phyloP scores from a whole-genome alignment of 1,139 yeast species.

The Debaryomycetaceae sp. region DNA sequence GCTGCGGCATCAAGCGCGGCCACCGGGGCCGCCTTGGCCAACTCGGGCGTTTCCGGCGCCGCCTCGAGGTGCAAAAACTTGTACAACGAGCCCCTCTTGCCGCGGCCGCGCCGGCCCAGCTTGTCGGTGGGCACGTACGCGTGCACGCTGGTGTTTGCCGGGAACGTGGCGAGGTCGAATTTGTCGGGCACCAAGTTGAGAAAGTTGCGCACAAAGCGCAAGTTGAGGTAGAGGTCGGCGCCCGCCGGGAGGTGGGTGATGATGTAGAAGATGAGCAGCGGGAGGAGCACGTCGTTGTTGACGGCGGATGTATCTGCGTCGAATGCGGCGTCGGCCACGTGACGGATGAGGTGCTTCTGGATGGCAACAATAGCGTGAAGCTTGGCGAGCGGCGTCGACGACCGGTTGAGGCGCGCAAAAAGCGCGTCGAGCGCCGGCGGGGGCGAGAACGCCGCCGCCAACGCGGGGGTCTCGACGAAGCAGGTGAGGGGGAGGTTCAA shows the following conservation, averaged over 20 bases:
- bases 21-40: constrained; percentile 1
- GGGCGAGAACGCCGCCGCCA: constrained; percentile 9
- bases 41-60: constrained; percentile 4
- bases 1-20: background rate
- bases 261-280: constrained; percentile 34
- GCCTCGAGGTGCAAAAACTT: constrained; percentile 27
- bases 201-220: constrained; percentile 36
- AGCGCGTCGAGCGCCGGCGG: constrained; percentile 12
- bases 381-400: constrained; percentile 33
- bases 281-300: constrained; percentile 38
- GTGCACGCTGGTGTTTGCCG: constrained; percentile 8
- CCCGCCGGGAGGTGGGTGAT: constrained; percentile 20
- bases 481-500: constrained; percentile 25
- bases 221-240: constrained; percentile 32
- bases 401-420: constrained; percentile 10
- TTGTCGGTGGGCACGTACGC: constrained; percentile 19
- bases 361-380: constrained; percentile 24
- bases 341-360: constrained; percentile 27
- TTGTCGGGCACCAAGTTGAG: constrained; percentile 23
- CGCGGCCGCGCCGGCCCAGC: constrained; percentile 5
- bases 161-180: constrained; percentile 17
- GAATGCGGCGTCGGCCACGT: constrained; percentile 17
- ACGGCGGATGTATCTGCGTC: constrained; percentile 20
- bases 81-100: constrained; percentile 16
- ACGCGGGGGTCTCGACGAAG: constrained; percentile 22